phyloP scores from a whole-genome alignment of 345 rosid genomes.

The Streptanthus diversifolius region DNA sequence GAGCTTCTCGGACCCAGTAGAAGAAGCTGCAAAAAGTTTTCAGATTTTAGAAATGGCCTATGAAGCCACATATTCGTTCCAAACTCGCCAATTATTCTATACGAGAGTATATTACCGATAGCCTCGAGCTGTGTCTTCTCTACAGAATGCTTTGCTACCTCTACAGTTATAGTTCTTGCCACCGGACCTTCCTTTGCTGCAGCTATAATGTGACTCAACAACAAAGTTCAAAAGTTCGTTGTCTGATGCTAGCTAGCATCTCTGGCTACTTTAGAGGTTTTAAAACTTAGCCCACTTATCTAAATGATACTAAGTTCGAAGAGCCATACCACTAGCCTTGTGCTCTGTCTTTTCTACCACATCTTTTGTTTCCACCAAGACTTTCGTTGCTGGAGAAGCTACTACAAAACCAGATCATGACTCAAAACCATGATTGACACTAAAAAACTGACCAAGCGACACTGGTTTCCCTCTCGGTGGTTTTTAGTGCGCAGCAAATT shows the following conservation, averaged over 20 bases:
- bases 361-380: constrained; percentile 32
- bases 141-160: constrained; percentile 42
- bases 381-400: constrained; percentile 20
- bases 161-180: constrained; percentile 48
- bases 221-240: not conserved
- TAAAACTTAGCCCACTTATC: not conserved
- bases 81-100: not conserved
- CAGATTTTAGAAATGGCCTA: not conserved
- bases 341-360: constrained; percentile 42
- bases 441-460: not conserved
- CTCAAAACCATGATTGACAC: constrained; percentile 8
- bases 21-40: constrained; percentile 31
- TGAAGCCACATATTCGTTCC: not conserved
- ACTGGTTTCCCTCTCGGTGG: too few species aligned
- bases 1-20: constrained; percentile 30
- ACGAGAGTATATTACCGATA: constrained; percentile 43
- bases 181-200: constrained; percentile 15
- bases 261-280: constrained; percentile 2
- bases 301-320: not conserved
- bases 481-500: too few species aligned
- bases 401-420: constrained; percentile 18
- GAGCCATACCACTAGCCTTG: constrained; percentile 47
- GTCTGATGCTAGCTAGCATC: constrained; percentile 6
- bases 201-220: constrained; percentile 29
- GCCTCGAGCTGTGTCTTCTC: constrained; percentile 50